These are phyloP conservation scores for Lachnellula suecica DNA, from an alignment of 2,329 filamentous ascomycete species.

Conservation along the genomic window DNA sequence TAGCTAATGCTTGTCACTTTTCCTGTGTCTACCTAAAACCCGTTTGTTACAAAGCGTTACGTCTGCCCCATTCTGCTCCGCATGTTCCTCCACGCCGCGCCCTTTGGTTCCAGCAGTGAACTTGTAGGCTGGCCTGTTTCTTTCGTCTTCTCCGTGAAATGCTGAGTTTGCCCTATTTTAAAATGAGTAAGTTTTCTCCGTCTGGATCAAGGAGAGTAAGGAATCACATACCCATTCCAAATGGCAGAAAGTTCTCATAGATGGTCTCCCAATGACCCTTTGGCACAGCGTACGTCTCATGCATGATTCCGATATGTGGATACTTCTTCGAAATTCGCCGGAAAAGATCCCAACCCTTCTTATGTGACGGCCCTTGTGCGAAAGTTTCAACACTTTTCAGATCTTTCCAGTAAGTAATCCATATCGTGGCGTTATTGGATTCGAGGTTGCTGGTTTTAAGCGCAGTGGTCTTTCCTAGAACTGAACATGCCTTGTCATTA, in stretches of 20 bases:
- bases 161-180: background rate
- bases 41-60: background rate
- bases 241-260: constrained; percentile 3
- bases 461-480: constrained; percentile 3
- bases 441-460: background rate
- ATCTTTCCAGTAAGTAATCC: constrained; percentile 3
- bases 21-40: background rate
- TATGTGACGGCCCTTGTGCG: background rate
- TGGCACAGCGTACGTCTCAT: constrained; percentile 5
- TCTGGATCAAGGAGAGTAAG: background rate
- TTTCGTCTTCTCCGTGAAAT: background rate
- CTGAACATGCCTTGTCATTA: no score
- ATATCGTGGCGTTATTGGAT: constrained; percentile 1
- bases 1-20: background rate
- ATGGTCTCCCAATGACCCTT: constrained; percentile 2
- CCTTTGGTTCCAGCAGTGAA: background rate
- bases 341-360: constrained; percentile 1
- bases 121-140: background rate
- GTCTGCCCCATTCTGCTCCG: background rate
- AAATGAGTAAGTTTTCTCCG: background rate
- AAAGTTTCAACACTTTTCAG: constrained; percentile 1
- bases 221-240: constrained; percentile 2
- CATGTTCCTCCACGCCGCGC: background rate
- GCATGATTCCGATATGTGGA: constrained; percentile 1
- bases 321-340: background rate